Base-by-base conservation (phyloP, 805 yeast species). In the Metschnikowia rubicola region DNA sequence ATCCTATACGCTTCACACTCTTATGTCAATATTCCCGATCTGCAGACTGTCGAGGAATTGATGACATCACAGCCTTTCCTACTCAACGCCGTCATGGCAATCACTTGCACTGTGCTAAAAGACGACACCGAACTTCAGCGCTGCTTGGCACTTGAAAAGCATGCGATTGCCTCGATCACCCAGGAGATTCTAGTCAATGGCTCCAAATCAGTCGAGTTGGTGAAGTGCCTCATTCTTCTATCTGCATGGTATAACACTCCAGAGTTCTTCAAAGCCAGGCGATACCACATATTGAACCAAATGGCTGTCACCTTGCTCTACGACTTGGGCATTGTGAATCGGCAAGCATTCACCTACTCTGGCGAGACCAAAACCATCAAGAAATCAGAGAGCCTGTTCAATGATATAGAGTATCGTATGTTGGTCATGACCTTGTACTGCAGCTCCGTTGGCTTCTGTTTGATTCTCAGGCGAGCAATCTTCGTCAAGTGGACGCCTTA, bases 241-340 rank as follows among this genome's bases (percentile, higher is more conserved):
- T 77, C 86, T 26, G 64, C 84, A 29, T 90, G 96, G 96, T 89
- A 88, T 61, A 87, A 86, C 54, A 79, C 88, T 4, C 87, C 96
- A 0, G 96, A 88, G 63, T 70, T 87, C 55, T 86, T 87, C 54
- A 86, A 83, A 53, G 86, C 86, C 56, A 79, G 95, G 47, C 78
- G 95, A 40, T 83, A 84, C 53, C 94, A 87, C 60, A 69, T 88
- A 43, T 74, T 88, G 52, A 79, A 81, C 45, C 70, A 79, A 11
- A 68, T 88, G 19, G 81, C 90, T 43, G 79, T 84, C 11, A 73
- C 85, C 4, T 71, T 90, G 64, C 75, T 86, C 2, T 84, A 81
- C 56, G 97, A 90, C 62, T 66, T 90, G 44, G 96, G 96, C 0
- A 73, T 89, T 5, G 79, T 80, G 21, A 79, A 84, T 28, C 60